Evolutionary conservation across 208 protist genomes (phyloP), one percentile per base, ranked within the genome.

Genomic region (Acanthamoeba triangularis): DNA sequence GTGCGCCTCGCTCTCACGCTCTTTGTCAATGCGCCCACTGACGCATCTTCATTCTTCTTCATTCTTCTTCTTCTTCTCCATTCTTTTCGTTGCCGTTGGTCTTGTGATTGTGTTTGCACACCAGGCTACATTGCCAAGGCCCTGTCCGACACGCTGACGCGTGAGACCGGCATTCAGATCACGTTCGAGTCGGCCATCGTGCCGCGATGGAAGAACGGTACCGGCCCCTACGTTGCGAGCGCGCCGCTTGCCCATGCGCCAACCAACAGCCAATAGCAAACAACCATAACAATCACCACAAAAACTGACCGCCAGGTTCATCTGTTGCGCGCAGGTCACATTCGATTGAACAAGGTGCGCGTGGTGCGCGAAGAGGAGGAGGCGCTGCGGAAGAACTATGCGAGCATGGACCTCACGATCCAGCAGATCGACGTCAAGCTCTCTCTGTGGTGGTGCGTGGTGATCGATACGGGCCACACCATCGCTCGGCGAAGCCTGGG

Each of bases 101-200:
- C n/a, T 16, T 74, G n/a, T n/a, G 56, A 2, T 18, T 20, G 7
- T 63, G 56, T 63, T 18, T 20, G 2, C 23, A 65, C 59, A 11
- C 23, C 74, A 82, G 74, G 74, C 33, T 82, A 82, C 74, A 82
- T 82, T 37, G 74, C 74, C 74, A 44, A 52, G 33, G 13, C 44
- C 18, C 44, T 82, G 25, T 82, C 74, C 37, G 74, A 82, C 74
- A 82, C 74, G 23, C 23, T 82, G 74, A 90, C 82, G 14, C 47
- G 56, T 10, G 56, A 90, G 30, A 67, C 82, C 18, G 82, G 82
- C 82, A 90, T 90, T 14, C 47, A 67, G 20, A 90, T 90, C 82
- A 90, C 82, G 7, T 90, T 90, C 49, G 82, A 90, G 82, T 69
- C 82, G 44, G 82, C 82, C 54, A 90, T 90, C 49, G 82, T 90